Percentiles rank a stretch among this genome's conserved stretches.
phyloP scores from a whole-genome alignment of 2,329 filamentous ascomycete genomes.

The Beauveria asiatica region DNA sequence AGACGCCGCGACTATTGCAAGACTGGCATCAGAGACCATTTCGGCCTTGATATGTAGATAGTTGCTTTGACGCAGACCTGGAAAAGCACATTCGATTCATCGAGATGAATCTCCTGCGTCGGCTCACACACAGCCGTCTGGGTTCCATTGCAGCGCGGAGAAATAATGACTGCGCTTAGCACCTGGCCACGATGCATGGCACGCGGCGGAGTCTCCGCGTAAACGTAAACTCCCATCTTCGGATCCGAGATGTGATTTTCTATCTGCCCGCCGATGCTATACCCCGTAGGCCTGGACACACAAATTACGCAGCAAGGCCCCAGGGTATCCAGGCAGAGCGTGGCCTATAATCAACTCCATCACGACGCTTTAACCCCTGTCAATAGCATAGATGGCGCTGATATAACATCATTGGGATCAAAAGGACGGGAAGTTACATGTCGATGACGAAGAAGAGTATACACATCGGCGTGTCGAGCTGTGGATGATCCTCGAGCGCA shows the following conservation, averaged over 20 bases:
- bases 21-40: too few relatives aligned
- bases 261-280: conserved; percentile 33
- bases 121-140: too few relatives aligned
- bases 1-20: neutral
- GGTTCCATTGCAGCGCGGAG: too few relatives aligned
- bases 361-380: conserved; percentile 38
- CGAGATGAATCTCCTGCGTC: too few relatives aligned
- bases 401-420: conserved; percentile 31
- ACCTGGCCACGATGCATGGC: conserved; percentile 30
- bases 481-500: conserved; percentile 20
- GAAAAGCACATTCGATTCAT: too few relatives aligned
- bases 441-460: conserved; percentile 24
- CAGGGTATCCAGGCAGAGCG: conserved; percentile 25
- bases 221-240: conserved; percentile 21
- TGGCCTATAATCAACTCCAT: conserved; percentile 29
- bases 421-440: conserved; percentile 28
- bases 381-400: conserved; percentile 33
- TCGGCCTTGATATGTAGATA: too few relatives aligned
- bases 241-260: conserved; percentile 29
- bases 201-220: conserved; percentile 14
- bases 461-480: conserved; percentile 22
- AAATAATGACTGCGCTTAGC: conserved; percentile 29
- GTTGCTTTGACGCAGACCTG: too few relatives aligned
- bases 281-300: conserved; percentile 52
- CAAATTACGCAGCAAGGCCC: conserved; percentile 35